These are phyloP conservation scores for Penicillium angulare DNA, from an alignment of 495 filamentous ascomycete species.

Conservation along the genomic window DNA sequence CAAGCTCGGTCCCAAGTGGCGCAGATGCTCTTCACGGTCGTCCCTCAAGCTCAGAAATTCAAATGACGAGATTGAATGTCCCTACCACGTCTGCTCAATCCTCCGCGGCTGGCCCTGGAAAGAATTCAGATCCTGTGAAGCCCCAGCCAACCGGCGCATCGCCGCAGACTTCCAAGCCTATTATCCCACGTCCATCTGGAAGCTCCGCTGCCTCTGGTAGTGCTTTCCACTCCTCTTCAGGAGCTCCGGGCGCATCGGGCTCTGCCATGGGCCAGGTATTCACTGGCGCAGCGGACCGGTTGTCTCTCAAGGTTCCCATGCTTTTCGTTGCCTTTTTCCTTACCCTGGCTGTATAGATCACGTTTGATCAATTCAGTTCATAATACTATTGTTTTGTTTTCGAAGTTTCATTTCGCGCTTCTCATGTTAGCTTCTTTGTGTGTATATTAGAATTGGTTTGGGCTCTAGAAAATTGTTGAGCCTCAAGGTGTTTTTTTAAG, in stretches of 20 bases:
- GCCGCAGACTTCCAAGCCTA: neutral
- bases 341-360: neutral
- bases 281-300: conserved; percentile 1
- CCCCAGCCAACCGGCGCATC: neutral
- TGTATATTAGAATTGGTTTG: no score
- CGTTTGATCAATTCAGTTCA: no score
- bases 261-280: neutral
- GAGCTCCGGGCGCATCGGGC: neutral
- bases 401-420: no score
- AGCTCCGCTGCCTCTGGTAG: neutral
- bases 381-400: no score
- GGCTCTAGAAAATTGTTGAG: no score
- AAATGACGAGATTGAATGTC: no score
- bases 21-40: neutral
- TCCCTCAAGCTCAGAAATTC: neutral
- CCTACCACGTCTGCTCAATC: neutral
- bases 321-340: neutral
- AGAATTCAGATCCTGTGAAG: neutral
- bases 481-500: no score
- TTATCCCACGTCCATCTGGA: neutral
- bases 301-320: neutral
- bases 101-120: neutral
- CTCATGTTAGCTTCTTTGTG: no score
- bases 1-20: neutral
- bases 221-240: neutral